Evolutionary conservation across 345 rosid species (phyloP).

Genomic region (Kandelia obovata): DNA sequence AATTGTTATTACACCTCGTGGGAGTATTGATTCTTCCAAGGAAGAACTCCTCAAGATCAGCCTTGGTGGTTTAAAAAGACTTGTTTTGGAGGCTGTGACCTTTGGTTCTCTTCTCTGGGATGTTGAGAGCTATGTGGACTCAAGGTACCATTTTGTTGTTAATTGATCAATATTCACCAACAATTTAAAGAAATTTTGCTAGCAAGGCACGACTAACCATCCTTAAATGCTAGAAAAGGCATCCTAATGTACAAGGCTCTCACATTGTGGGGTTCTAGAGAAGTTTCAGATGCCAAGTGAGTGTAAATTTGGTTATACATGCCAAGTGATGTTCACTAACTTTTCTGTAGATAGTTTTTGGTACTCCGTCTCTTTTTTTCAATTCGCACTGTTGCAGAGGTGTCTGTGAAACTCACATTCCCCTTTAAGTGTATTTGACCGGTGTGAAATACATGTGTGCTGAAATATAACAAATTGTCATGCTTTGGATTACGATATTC

Average conservation of each 20-base stretch:
- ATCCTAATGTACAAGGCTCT: too few species aligned
- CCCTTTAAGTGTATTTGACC: background rate
- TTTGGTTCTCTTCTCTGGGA: constrained; percentile 99
- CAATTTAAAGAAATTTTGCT: background rate
- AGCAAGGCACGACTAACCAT: constrained; percentile 12
- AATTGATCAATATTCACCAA: constrained; percentile 33
- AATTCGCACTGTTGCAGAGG: background rate
- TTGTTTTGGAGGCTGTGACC: constrained; percentile 93
- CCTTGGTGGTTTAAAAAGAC: constrained; percentile 81
- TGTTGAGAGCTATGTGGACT: constrained; percentile 86
- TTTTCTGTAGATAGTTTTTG: constrained; percentile 16
- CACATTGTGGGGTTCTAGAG: too few species aligned
- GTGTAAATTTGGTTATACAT: constrained; percentile 14
- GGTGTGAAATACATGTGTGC: background rate
- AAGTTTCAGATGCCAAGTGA: background rate
- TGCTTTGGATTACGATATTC: too few species aligned
- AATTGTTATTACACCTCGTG: constrained; percentile 61
- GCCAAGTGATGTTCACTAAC: constrained; percentile 4
- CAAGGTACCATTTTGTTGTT: constrained; percentile 84
- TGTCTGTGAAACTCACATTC: background rate
- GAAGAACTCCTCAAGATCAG: constrained; percentile 75
- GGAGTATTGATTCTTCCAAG: constrained; percentile 65
- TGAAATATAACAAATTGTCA: background rate
- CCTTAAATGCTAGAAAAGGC: constrained; percentile 3
- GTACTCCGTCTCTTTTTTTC: background rate